phyloP scores from a whole-genome alignment of 225 moss, liverwort and hornwort species.

The Climacium dendroides region DNA sequence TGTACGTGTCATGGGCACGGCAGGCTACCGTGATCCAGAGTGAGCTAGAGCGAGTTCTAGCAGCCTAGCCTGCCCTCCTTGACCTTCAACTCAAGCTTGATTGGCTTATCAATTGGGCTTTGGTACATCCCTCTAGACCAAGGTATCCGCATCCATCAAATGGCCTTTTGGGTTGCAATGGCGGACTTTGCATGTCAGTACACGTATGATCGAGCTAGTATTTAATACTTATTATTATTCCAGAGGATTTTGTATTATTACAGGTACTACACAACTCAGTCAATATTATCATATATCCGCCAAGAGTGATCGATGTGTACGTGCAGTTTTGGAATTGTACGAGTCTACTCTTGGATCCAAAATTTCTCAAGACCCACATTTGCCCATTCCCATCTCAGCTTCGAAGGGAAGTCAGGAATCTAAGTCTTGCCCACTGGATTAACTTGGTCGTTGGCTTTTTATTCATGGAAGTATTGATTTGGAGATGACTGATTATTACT shows the following conservation, averaged over 20 bases:
- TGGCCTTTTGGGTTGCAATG: not conserved
- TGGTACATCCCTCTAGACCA: not conserved
- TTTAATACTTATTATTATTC: not conserved
- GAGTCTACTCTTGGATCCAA: constrained; percentile 37
- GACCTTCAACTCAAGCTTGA: not conserved
- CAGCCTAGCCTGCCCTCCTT: not conserved
- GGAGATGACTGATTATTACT: too few species aligned
- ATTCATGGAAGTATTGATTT: too few species aligned
- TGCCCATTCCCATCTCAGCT: not conserved
- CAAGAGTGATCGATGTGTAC: constrained; percentile 25
- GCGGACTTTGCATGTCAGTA: not conserved
- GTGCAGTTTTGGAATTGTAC: constrained; percentile 52
- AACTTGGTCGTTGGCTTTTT: too few species aligned
- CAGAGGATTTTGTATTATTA: not conserved
- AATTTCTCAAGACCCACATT: constrained; percentile 26
- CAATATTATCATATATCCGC: not conserved
- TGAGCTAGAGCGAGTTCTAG: not conserved
- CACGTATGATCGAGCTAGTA: too few species aligned
- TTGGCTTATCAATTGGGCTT: not conserved
- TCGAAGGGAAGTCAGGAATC: not conserved
- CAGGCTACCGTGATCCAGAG: constrained; percentile 5
- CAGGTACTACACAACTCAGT: constrained; percentile 32
- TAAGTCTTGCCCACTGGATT: constrained; percentile 3
- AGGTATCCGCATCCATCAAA: not conserved
- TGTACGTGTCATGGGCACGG: constrained; percentile 16